Conservation (phyloP, 441 rosid genomes). For the Aleurites moluccanus region DNA sequence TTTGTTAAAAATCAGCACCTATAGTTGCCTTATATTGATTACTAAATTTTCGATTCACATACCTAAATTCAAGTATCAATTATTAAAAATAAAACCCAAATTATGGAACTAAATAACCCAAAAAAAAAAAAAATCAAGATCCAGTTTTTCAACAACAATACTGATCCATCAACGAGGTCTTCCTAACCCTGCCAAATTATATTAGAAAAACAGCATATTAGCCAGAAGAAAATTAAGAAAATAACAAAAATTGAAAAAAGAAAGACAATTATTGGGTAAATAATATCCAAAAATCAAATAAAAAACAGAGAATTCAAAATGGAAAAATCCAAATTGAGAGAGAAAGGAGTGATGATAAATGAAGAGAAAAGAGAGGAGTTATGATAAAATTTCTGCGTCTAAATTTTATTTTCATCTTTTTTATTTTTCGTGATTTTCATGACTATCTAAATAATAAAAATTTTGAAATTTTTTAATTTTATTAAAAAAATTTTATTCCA, state of each 20-base stretch:
- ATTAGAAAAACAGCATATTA: too few species aligned
- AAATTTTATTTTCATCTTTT: too few species aligned
- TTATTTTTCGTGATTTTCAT: too few species aligned
- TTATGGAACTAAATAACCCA: not conserved
- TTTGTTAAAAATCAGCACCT: conserved; percentile 76
- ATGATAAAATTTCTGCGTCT: too few species aligned
- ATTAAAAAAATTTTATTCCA: too few species aligned
- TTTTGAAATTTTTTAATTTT: too few species aligned
- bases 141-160: conserved; percentile 34
- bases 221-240: not conserved
- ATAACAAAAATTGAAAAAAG: not conserved
- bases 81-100: conserved; percentile 1
- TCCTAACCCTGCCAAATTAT: conserved; percentile 60
- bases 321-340: not conserved
- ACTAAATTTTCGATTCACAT: conserved; percentile 83
- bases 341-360: not conserved
- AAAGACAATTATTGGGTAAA: not conserved
- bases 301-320: not conserved
- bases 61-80: conserved; percentile 39
- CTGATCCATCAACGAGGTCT: conserved; percentile 91
- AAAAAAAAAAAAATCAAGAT: conserved; percentile 25
- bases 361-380: too few species aligned
- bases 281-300: not conserved
- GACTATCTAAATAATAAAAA: too few species aligned
- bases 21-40: conserved; percentile 90